phyloP scores from a whole-genome alignment of 495 filamentous ascomycete genomes.

The Talaromyces liani region DNA sequence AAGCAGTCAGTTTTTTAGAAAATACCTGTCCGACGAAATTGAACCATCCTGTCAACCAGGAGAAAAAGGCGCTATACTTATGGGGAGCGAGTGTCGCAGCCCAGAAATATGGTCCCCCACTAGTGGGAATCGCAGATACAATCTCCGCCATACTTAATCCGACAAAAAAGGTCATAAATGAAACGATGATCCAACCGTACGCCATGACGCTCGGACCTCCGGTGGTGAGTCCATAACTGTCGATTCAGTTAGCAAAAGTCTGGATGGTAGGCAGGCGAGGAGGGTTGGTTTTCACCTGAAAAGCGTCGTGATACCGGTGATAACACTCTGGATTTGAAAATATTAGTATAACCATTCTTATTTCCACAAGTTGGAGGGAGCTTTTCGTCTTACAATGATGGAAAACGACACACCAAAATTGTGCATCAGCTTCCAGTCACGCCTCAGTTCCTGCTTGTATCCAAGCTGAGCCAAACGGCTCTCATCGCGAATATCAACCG shows the following conservation, averaged over 20 bases:
- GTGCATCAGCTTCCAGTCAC: conserved; percentile 55
- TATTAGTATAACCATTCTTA: not conserved
- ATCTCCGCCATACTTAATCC: conserved; percentile 60
- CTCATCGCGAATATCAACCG: conserved; percentile 32
- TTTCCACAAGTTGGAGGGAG: not conserved
- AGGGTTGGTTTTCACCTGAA: not conserved
- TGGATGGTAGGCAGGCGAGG: not conserved
- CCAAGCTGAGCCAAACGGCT: conserved; percentile 49
- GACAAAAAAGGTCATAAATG: conserved; percentile 51
- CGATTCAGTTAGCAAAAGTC: conserved; percentile 22
- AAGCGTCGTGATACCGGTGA: conserved; percentile 52
- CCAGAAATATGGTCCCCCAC: conserved; percentile 63
- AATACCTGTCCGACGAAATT: conserved; percentile 20
- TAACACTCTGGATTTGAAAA: conserved; percentile 40
- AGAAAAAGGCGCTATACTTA: conserved; percentile 47
- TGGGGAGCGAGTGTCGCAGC: conserved; percentile 52
- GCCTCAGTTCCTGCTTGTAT: conserved; percentile 54
- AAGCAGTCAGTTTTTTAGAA: not conserved
- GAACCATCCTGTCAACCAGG: conserved; percentile 59
- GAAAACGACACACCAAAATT: conserved; percentile 63
- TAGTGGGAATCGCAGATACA: conserved; percentile 56
- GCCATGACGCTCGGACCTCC: conserved; percentile 51
- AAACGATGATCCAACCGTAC: conserved; percentile 52
- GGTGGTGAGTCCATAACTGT: conserved; percentile 44
- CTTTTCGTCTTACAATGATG: conserved; percentile 46